Evolutionary conservation across 306 rosid species (phyloP), one percentile per base, ranked within the genome.

Genomic region (Vicia villosa): DNA sequence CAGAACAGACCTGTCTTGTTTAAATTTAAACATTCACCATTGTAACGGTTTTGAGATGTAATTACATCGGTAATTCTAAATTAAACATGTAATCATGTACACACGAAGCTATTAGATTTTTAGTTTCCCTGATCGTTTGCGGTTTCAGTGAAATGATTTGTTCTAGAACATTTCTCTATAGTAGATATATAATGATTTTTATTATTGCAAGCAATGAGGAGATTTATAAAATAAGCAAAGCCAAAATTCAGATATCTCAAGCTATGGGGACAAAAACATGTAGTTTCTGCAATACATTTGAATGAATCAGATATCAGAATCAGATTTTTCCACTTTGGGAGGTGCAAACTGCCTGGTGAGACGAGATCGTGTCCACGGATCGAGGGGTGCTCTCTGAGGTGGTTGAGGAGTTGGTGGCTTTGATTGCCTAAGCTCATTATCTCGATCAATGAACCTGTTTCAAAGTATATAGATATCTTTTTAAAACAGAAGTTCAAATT

Each of bases 281-380:
- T 6, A 46, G 63, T 16, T 76, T 63, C 37, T 1, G 16, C 64
- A 46, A 71, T 68, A 42, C 72, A 51, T 42, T 61, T 1, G 4
- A 78, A 20, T 10, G 46, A 46, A 42, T 88, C 84, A 90, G 26
- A 79, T 38, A 57, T 80, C 86, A 42, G 84, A 54, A 24, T 81
- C 89, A 1, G 87, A 76, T 68, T 79, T 90, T 2, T 74, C 85
- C 74, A 81, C 96, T 79, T 88, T 90, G 0, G 88, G 98, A 36
- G 96, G 84, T 38, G 98, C 97, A 78, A 77, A 84, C 83, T 83
- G 95, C 85, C 77, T 81, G 70, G 68, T 76, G 65, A 90, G 97
- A 57, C 78, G 84, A 42, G 99, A 91, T 59, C 85, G 78, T 40
- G 92, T 70, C 97, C 97, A 94, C 20, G 99, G 99, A 80, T 90